A percentile compares a stretch with the other conserved stretches of the same genome.
These are phyloP conservation scores for Hypomontagnella monticulosa DNA, from an alignment of 495 filamentous ascomycete species.

Conservation along the genomic window DNA sequence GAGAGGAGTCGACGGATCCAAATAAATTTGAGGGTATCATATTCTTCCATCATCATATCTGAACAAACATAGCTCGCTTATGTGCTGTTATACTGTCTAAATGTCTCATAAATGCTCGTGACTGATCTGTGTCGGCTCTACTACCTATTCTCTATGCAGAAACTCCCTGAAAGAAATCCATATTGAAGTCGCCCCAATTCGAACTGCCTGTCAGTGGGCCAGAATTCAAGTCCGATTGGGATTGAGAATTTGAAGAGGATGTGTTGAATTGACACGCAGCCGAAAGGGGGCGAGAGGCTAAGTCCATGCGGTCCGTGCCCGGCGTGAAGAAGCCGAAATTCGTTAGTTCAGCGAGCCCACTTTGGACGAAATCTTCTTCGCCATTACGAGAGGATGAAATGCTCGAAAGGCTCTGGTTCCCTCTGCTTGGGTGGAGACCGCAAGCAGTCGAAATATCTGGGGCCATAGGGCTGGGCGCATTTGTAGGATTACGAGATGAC, in stretches of 20 bases:
- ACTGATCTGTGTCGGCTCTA: background rate
- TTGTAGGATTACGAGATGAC: constrained; percentile 1
- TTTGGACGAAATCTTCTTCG: constrained; percentile 7
- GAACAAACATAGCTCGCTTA: too few relatives aligned
- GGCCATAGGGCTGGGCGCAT: background rate
- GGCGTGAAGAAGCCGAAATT: constrained; percentile 15
- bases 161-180: constrained; percentile 18
- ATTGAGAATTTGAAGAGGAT: constrained; percentile 12
- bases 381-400: background rate
- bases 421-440: background rate
- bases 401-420: constrained; percentile 5
- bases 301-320: constrained; percentile 9
- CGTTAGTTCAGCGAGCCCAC: constrained; percentile 1
- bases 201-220: constrained; percentile 8
- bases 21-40: too few relatives aligned
- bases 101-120: background rate
- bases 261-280: constrained; percentile 5
- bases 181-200: constrained; percentile 17
- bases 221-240: constrained; percentile 12
- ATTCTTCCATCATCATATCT: too few relatives aligned
- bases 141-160: constrained; percentile 10
- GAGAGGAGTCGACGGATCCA: too few relatives aligned
- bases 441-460: constrained; percentile 13
- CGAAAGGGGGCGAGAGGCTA: constrained; percentile 6
- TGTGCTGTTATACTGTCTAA: background rate